Conservation (phyloP, 345 rosid species). For the Bruguiera sexangula region DNA sequence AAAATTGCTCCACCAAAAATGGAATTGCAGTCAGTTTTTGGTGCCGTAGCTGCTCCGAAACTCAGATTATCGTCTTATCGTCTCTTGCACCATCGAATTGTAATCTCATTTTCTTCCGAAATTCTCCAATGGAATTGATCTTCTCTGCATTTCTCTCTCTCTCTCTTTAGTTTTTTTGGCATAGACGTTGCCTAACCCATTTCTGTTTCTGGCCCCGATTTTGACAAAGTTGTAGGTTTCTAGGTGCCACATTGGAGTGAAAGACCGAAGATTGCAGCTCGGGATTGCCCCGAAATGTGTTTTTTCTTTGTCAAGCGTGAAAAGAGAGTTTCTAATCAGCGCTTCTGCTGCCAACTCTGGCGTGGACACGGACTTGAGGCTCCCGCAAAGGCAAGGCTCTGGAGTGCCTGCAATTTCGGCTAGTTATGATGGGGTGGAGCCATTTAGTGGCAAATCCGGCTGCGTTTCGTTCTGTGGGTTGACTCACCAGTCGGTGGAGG, state of each 20-base stretch:
- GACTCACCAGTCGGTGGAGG: conserved; percentile 75
- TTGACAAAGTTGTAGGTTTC: conserved; percentile 30
- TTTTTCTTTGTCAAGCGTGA: conserved; percentile 17
- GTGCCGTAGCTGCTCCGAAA: conserved; percentile 40
- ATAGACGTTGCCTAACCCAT: background rate
- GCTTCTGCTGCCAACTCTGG: conserved; percentile 35
- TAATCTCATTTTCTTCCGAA: conserved; percentile 25
- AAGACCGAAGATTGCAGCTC: conserved; percentile 15
- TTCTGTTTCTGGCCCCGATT: conserved; percentile 18
- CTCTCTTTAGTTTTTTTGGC: background rate
- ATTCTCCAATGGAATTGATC: background rate
- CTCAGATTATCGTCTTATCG: conserved; percentile 21
- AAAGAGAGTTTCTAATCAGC: conserved; percentile 23
- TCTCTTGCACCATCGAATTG: conserved; percentile 23
- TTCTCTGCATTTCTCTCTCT: background rate
- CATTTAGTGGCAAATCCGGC: conserved; percentile 75
- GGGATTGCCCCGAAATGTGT: conserved; percentile 31
- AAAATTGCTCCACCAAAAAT: conserved; percentile 19
- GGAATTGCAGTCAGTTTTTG: conserved; percentile 51
- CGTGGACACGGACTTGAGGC: conserved; percentile 14
- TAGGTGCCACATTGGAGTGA: conserved; percentile 20
- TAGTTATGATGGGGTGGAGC: conserved; percentile 43
- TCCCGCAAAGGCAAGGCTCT: conserved; percentile 12
- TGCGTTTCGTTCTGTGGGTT: conserved; percentile 70
- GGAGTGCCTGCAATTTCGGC: conserved; percentile 14